Conservation (phyloP, 306 rosid species). For the Casuarina glauca region DNA sequence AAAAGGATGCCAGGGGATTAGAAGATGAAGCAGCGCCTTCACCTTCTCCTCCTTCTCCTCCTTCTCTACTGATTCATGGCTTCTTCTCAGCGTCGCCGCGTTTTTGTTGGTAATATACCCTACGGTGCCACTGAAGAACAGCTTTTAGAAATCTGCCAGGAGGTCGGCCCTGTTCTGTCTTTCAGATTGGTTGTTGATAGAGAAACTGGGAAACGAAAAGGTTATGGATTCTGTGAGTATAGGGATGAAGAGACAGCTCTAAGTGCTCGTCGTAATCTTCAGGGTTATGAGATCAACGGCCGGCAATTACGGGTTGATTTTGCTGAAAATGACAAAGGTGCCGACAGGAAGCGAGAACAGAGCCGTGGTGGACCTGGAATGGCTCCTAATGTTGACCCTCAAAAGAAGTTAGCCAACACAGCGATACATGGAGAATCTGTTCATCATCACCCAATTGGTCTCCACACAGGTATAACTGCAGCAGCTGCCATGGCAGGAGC, state of each 20-base stretch:
- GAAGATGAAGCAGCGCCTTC: constrained; percentile 95
- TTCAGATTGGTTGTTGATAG: constrained; percentile 96
- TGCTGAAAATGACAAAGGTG: constrained; percentile 96
- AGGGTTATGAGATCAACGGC: constrained; percentile 96
- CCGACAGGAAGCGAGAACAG: constrained; percentile 87
- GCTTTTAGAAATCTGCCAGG: constrained; percentile 94
- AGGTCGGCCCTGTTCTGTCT: constrained; percentile 98
- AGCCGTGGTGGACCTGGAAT: constrained; percentile 99
- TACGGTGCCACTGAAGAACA: constrained; percentile 99
- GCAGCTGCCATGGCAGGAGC: constrained; percentile 85
- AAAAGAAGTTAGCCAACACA: constrained; percentile 59
- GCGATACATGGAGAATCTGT: constrained; percentile 59
- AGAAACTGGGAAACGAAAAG: constrained; percentile 98
- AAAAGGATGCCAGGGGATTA: constrained; percentile 60
- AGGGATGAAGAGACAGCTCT: constrained; percentile 99
- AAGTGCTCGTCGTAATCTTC: constrained; percentile 98
- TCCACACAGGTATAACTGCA: constrained; percentile 80
- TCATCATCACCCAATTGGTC: constrained; percentile 93
- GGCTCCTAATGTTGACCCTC: constrained; percentile 61
- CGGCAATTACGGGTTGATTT: constrained; percentile 95
- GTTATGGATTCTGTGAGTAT: constrained; percentile 98
- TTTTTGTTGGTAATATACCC: constrained; percentile 97
- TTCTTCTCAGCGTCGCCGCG: constrained; percentile 93
- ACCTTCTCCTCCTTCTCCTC: constrained; percentile 71
- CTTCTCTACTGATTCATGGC: constrained; percentile 73